Base-by-base conservation (phyloP, 371 early-diverging fungal species). In the Circinella umbellata region DNA sequence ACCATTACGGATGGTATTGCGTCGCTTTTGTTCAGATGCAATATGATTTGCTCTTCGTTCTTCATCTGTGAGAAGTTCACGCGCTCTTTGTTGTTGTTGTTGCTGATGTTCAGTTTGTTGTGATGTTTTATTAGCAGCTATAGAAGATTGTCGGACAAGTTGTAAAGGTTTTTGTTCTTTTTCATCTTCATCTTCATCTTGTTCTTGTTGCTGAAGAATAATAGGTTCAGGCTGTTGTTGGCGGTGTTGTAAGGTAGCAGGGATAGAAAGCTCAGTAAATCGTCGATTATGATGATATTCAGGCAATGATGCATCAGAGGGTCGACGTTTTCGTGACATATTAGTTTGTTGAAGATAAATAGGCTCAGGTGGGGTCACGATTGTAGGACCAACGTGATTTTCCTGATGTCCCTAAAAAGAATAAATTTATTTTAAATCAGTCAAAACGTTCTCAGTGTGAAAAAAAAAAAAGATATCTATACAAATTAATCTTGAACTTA, bases 1-100 rank as follows among this genome's bases (percentile, higher is more conserved):
- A 5, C 95, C 95, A 49, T 80, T 80, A n/a, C 94, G 84, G 76
- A 96, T 96, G 65, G 91, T 93, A 53, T 91, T 91, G 47, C 96
- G 88, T 60, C 96, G 89, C 71, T 94, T 93, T 78, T 96, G 94
- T 73, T 96, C 96, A 36, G 79, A 57, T 69, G 74, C 66, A 73
- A 76, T 62, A 79, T 84, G 53, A 83, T 65, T 86, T 77, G 53
- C 85, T 78, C 55, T 86, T 79, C 96, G 96, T 69, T 96, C 95
- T n/a, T 92, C 87, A 47, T 93, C 94, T 0, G 95, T 93, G 64
- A 97, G 74, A 34, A 96, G 80, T 69, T 68, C 68, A 47, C 68
- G 60, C 92, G 84, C 67, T 95, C 94, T 27, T 90, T 85, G 37
- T 63, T 47, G 42, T 63, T 47, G 42, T 47, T 34, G 34, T 53